Base-by-base conservation (phyloP, 768 basidiomycete species). In the Suillus paluster region DNA sequence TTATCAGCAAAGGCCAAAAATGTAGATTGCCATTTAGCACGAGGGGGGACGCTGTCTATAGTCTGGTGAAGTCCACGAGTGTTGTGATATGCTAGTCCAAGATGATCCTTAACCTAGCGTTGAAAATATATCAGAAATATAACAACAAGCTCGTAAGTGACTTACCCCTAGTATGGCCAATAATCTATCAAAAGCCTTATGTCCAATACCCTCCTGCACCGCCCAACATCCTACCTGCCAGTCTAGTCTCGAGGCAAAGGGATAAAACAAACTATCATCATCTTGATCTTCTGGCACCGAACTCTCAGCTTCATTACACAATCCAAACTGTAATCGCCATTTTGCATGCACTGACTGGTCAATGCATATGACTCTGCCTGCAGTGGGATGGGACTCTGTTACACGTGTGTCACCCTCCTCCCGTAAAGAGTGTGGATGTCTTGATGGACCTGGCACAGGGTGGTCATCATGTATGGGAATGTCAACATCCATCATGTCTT, bases 141-240 rank as follows among this genome's bases (percentile, higher is more conserved):
- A 30, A n/a, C 23, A 45, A 46, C 17, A 10, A 57, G 39, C 38
- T 30, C 30, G 30, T 30, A 30, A 30, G 17, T 21, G 10, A 36
- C 48, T 27, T 25, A 61, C 60, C 42, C 38, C 54, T 23, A 41
- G 60, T n/a, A 61, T 61, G 4, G 60, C 39, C 17, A 61, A 19
- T 9, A 61, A 33, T 7, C 54, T 17, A 34, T 61, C 54, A 41
- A 61, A 61, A n/a, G 50, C 36, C 21, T 61, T 61, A 8, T 61
- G 60, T 11, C 60, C 55, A 5, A 61, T 61, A 7, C 55, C 55
- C 8, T 61, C 60, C 10, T 60, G 59, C 21, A 60, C 36, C 6
- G n/a, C 50, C 59, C 59, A 60, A 30, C 46, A 54, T 0, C 1
- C 59, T 5, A 60, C 49, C 38, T 50, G 4, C 59, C 59, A 60